Percentiles rank a stretch among this genome's conserved stretches.
phyloP scores from a whole-genome alignment of 2,329 filamentous ascomycete genomes.

The Albophoma yamanashiensis region DNA sequence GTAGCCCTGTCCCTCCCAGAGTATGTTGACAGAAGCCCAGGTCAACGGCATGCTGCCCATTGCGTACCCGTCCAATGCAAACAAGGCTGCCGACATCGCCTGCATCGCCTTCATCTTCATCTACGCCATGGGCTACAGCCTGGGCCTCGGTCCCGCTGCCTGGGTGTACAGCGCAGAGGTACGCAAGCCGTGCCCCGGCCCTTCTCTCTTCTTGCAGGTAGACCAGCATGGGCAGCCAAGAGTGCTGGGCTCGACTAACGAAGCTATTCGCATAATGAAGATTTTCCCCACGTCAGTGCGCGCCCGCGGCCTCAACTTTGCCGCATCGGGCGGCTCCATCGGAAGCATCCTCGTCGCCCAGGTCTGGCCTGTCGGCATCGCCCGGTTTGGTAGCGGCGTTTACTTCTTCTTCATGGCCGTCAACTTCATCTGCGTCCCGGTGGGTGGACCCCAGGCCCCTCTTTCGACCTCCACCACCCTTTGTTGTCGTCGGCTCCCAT shows the following conservation, averaged over 20 bases:
- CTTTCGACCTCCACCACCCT: neutral
- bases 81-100: slow-evolving; percentile 33
- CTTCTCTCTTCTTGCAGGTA: neutral
- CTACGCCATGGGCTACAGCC: slow-evolving; percentile 46
- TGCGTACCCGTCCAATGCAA: slow-evolving; percentile 37
- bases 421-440: slow-evolving; percentile 4
- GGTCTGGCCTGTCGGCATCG: slow-evolving; percentile 44
- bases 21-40: slow-evolving; percentile 15
- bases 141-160: slow-evolving; percentile 44
- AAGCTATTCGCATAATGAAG: slow-evolving; percentile 4
- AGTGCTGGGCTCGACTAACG: neutral
- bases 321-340: slow-evolving; percentile 42
- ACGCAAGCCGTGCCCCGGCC: slow-evolving; percentile 1
- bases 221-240: neutral
- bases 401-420: slow-evolving; percentile 46
- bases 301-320: slow-evolving; percentile 43
- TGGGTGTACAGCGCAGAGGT: slow-evolving; percentile 53
- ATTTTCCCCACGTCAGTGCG: slow-evolving; percentile 49
- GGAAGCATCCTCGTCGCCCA: slow-evolving; percentile 43
- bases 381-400: slow-evolving; percentile 35
- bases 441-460: neutral
- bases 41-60: slow-evolving; percentile 43
- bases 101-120: slow-evolving; percentile 48
- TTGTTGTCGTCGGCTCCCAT: too few species aligned
- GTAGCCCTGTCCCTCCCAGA: neutral